Percentiles rank a stretch among this genome's conserved stretches.
These are phyloP conservation scores for Moesziomyces aphidis DNA, from an alignment of 1,284 basidiomycete genomes.

Conservation along the genomic window DNA sequence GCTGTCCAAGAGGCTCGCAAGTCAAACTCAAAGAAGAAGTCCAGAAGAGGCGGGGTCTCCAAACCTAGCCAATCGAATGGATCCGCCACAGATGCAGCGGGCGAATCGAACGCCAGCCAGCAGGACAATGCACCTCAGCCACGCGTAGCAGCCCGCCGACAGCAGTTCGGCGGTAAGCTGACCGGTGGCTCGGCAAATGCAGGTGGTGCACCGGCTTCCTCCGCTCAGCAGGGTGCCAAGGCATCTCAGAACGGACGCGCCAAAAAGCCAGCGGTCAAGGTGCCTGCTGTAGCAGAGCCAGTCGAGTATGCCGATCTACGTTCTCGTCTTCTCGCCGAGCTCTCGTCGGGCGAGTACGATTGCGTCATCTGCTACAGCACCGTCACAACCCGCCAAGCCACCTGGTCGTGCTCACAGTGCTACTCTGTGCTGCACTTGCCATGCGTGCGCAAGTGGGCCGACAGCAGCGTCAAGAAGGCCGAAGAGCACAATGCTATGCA, in stretches of 20 bases:
- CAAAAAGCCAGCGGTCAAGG: slow-evolving; percentile 35
- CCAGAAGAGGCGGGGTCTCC: slow-evolving; percentile 9
- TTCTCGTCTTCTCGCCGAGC: slow-evolving; percentile 60
- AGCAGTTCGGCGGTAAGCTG: slow-evolving; percentile 55
- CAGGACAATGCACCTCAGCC: slow-evolving; percentile 8
- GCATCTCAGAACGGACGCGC: slow-evolving; percentile 17
- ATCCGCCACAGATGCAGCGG: background rate
- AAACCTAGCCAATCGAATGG: slow-evolving; percentile 13
- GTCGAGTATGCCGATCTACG: slow-evolving; percentile 62
- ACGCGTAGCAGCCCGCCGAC: slow-evolving; percentile 26
- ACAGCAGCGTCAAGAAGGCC: slow-evolving; percentile 61
- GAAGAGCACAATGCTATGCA: slow-evolving; percentile 66
- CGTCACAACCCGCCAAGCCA: slow-evolving; percentile 54
- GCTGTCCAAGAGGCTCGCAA: slow-evolving; percentile 1
- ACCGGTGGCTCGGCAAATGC: slow-evolving; percentile 13
- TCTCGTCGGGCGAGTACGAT: slow-evolving; percentile 63
- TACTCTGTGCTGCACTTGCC: slow-evolving; percentile 62
- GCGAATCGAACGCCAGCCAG: background rate
- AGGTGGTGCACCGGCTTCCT: background rate
- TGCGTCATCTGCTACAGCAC: slow-evolving; percentile 65
- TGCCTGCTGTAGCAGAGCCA: slow-evolving; percentile 23
- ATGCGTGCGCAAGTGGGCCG: slow-evolving; percentile 65
- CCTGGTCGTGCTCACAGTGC: slow-evolving; percentile 66
- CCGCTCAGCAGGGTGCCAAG: slow-evolving; percentile 4
- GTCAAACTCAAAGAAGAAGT: slow-evolving; percentile 4